Evolutionary conservation across 2,329 filamentous ascomycete species (phyloP), one percentile per base, ranked within the genome.

Genomic region (Fusarium udum): DNA sequence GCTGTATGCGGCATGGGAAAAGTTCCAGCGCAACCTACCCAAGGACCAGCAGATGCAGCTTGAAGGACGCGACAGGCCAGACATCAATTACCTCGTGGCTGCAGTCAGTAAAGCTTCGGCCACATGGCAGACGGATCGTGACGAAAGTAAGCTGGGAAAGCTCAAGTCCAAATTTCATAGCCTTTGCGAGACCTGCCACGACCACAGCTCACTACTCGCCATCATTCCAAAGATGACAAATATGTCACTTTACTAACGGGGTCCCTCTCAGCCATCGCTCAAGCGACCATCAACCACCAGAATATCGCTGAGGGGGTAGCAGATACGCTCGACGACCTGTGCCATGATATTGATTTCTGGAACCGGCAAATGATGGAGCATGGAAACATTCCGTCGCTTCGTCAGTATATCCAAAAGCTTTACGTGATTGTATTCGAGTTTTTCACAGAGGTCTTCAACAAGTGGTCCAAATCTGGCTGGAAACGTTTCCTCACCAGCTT

Each of bases 91-190:
- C 6, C 9, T 31, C 0, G 4, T 31, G 0, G 45, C 26, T 4
- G 0, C 14, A 1, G 9, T 48, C 28, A 8, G 2, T 3, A 48
- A 48, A 12, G 26, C 45, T 0, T 31, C 26, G 10, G 45, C 4
- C 7, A 6, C 26, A 31, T 48, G 45, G 45, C 3, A n/a, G 6
- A 2, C 10, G 9, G 45, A 8, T n/a, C 45, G 45, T n/a, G 20
- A 48, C 4, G 45, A 31, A 31, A 22, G 45, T 0, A 48, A 48
- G 9, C 11, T 48, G 26, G 26, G 45, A 7, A 31, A 48, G 14
- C 45, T 48, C 3, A 48, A 48, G 7, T 31, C 45, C 6, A 31
- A 31, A 31, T 48, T 48, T 16, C 26, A 31, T 20, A 8, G 9
- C 26, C 10, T n/a, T 2, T 48, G 26, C 2, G 4, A 48, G 20